Conservation (phyloP, 179 eudicot genomes). For the Monotropa hypopitys region DNA sequence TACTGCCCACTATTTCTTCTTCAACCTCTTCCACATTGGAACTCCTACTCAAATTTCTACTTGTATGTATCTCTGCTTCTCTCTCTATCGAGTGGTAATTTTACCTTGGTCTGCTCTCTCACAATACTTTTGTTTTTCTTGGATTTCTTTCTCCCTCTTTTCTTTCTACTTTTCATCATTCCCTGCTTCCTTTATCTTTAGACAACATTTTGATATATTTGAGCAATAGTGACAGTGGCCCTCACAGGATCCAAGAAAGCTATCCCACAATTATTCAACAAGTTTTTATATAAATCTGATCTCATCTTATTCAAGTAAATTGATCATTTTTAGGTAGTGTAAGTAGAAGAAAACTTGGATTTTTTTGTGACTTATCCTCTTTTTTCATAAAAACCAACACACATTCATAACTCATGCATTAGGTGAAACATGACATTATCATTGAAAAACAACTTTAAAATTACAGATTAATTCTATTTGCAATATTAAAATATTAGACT, state of each 20-base stretch:
- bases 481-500: neutral
- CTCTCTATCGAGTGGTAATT: neutral
- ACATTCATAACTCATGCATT: neutral
- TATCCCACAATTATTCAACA: conserved; percentile 10
- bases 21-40: neutral
- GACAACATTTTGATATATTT: conserved; percentile 13
- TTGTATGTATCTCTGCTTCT: neutral
- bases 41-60: neutral
- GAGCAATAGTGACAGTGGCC: conserved; percentile 3
- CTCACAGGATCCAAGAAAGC: conserved; percentile 29
- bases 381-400: too few relatives aligned
- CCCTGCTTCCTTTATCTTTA: conserved; percentile 22
- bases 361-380: too few relatives aligned
- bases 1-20: neutral
- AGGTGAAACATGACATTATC: neutral
- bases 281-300: neutral
- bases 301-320: neutral
- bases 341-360: neutral
- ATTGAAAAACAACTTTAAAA: neutral
- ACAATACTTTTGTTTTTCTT: conserved; percentile 11
- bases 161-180: conserved; percentile 29
- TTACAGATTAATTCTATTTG: neutral
- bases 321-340: neutral
- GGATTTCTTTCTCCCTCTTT: conserved; percentile 20
- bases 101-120: neutral